These are phyloP conservation scores for Botrytis fragariae DNA, from an alignment of 2,329 filamentous ascomycete species.

Conservation along the genomic window DNA sequence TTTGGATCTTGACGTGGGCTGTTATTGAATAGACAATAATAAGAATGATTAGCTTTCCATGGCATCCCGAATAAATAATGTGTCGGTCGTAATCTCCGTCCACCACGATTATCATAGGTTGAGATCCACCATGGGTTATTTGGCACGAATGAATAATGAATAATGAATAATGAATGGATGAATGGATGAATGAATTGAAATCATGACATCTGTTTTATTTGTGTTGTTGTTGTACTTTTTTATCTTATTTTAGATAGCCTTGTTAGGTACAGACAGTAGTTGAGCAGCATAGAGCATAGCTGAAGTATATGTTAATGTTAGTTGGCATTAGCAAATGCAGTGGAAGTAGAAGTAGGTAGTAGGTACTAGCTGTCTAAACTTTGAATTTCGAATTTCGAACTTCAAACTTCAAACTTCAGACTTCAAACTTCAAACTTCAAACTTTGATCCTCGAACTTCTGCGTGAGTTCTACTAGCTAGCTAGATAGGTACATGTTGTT, in stretches of 20 bases:
- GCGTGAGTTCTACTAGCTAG: neutral
- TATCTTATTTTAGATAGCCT: neutral
- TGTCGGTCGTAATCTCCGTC: neutral
- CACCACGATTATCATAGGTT: neutral
- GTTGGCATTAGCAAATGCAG: conserved; percentile 6
- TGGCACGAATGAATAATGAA: neutral
- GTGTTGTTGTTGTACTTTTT: neutral
- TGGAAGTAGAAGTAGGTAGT: neutral
- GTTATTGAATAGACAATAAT: neutral
- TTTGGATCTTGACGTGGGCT: neutral
- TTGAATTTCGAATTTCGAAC: neutral
- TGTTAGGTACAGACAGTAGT: neutral
- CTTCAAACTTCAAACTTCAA: neutral
- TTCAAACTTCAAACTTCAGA: neutral
- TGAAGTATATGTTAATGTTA: conserved; percentile 3
- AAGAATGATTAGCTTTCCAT: neutral
- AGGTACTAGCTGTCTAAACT: neutral
- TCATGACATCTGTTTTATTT: neutral
- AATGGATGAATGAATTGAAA: conserved; percentile 2
- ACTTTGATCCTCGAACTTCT: neutral
- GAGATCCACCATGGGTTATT: neutral
- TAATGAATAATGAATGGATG: too few relatives aligned
- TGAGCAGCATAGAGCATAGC: conserved; percentile 2
- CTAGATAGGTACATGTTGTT: neutral
- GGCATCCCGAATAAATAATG: neutral